A percentile compares a stretch with the other conserved stretches of the same genome.
These are phyloP conservation scores for Grigorovia jiainica DNA, from an alignment of 805 yeast genomes.

Conservation along the genomic window DNA sequence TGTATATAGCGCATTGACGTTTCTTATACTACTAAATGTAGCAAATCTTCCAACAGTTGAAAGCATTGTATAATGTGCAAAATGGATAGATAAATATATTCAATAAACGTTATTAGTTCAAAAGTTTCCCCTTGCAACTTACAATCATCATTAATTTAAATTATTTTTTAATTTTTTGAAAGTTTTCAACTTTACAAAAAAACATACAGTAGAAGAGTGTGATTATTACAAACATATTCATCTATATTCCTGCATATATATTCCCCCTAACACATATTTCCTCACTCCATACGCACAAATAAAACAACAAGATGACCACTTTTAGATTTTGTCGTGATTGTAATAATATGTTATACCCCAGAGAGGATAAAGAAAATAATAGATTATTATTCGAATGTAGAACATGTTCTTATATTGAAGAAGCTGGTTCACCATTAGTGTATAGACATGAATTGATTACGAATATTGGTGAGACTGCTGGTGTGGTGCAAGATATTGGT, in stretches of 20 bases:
- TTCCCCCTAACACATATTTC: not conserved
- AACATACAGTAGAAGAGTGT: no score
- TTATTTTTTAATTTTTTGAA: no score
- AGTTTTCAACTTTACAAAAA: no score
- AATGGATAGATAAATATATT: no score
- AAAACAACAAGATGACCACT: conserved; percentile 54
- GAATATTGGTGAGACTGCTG: conserved; percentile 89
- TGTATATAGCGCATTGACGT: no score
- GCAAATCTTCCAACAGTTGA: no score
- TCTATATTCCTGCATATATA: not conserved
- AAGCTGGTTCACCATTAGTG: conserved; percentile 79
- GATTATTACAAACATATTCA: no score
- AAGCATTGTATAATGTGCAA: no score
- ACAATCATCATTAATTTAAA: no score
- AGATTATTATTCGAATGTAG: conserved; percentile 83
- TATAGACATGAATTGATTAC: conserved; percentile 89
- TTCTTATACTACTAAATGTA: no score
- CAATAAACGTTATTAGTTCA: no score
- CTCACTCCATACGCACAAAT: not conserved
- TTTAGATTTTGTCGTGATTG: conserved; percentile 93
- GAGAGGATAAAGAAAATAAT: conserved; percentile 74
- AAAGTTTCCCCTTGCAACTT: no score
- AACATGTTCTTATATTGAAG: conserved; percentile 87
- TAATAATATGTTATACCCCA: conserved; percentile 96
- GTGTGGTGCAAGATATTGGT: conserved; percentile 92